Base-by-base conservation (phyloP, 345 rosid species). In the Brassica rapa region DNA sequence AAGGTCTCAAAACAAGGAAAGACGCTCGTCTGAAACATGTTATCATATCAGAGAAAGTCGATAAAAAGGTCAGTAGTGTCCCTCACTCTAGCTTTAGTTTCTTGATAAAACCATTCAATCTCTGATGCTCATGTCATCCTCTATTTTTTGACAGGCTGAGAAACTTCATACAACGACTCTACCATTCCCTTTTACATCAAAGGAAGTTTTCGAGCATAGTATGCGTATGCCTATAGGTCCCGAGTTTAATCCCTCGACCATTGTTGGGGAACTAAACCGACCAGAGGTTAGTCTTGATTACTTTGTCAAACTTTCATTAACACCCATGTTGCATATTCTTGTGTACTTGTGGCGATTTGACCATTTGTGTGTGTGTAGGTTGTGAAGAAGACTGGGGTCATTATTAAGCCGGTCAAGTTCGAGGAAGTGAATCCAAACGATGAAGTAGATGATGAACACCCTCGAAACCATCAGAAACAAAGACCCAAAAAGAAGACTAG, bases 171-270 rank as follows among this genome's bases (percentile, higher is more conserved):
- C 93, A 15, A 91, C 74, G 73, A 68, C 90, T 14, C 79, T 93
- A 82, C 99, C 99, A 21, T 93, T 82, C 76, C 98, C 99, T 11
- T 89, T 84, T 82, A 87, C 91, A 61, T 93, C 94, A 0, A 84
- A 88, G 78, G 99, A 93, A 66, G 84, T 85, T 39, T 95, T 88
- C 37, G 97, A 95, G 57, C 92, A 82, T 72, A 91, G 94, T 82
- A 89, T 89, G 74, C 96, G 98, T n/a, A 85, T 89, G 87, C 99
- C 98, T 11, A 76, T 93, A 29, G 99, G 99, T 29, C 97, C 98
- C 1, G 99, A 95, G 74, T 93, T 82, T 74, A 90, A 95, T 80
- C 99, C 98, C 4, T 89, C 88, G 4, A 89, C 92, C 21, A 71
- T 87, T 56, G 55, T 88, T 39, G 88, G 88, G 84, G 91, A 88